A percentile compares a stretch with the other conserved stretches of the same genome.
Conservation (phyloP, 1,284 basidiomycete genomes). For the Trametes sp. region DNA sequence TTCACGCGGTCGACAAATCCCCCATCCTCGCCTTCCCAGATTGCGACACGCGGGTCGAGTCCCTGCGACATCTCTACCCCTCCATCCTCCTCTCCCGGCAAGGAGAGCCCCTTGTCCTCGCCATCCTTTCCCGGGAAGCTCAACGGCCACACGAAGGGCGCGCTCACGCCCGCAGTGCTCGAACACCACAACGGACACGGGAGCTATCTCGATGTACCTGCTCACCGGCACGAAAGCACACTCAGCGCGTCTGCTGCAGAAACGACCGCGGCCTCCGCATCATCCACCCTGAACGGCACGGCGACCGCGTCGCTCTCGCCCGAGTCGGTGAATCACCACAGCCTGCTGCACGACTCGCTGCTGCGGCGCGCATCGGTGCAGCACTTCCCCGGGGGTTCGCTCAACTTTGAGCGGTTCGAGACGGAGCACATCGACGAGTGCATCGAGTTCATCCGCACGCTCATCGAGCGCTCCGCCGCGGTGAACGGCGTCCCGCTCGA, state of each 20-base stretch:
- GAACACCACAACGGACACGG: slow-evolving; percentile 50
- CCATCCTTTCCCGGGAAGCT: slow-evolving; percentile 18
- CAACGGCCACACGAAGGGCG: slow-evolving; percentile 62
- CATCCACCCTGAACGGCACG: slow-evolving; percentile 22
- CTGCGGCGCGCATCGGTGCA: slow-evolving; percentile 75
- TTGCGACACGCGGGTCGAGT: slow-evolving; percentile 63
- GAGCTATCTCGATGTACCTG: slow-evolving; percentile 19
- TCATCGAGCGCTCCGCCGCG: slow-evolving; percentile 88
- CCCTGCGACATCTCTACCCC: slow-evolving; percentile 59
- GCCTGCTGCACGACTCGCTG: slow-evolving; percentile 66
- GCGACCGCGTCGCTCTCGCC: slow-evolving; percentile 37
- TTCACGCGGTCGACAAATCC: slow-evolving; percentile 92
- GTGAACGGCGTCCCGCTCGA: slow-evolving; percentile 91
- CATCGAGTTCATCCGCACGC: slow-evolving; percentile 86
- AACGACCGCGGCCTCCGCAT: slow-evolving; percentile 19
- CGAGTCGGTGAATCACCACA: slow-evolving; percentile 52
- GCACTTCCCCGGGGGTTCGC: slow-evolving; percentile 93
- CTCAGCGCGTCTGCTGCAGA: slow-evolving; percentile 1
- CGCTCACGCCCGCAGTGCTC: slow-evolving; percentile 83
- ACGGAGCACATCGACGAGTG: slow-evolving; percentile 90
- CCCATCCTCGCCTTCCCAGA: slow-evolving; percentile 70
- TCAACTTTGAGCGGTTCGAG: slow-evolving; percentile 99
- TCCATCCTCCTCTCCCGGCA: slow-evolving; percentile 54
- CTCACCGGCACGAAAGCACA: background rate
- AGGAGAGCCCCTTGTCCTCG: slow-evolving; percentile 34